A percentile compares a stretch with the other conserved stretches of the same genome.
Conservation (phyloP, 2,329 filamentous ascomycete species). For the Helicocarpus griseus region DNA sequence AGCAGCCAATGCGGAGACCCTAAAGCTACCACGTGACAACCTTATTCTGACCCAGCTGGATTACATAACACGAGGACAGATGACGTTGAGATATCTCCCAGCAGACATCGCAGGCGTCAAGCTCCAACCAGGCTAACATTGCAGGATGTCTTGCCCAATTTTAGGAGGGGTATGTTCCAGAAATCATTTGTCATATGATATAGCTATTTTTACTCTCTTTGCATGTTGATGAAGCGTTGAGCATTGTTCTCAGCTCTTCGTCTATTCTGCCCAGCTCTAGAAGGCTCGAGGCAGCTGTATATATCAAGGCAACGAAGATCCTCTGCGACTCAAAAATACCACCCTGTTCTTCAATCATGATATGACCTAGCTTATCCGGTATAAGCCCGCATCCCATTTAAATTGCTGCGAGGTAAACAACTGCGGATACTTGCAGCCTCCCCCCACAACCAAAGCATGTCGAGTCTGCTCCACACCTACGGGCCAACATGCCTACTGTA, state of each 20-base stretch:
- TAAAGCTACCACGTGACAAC: not conserved
- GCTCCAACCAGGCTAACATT: not conserved
- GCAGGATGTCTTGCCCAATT: not conserved
- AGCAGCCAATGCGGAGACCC: not conserved
- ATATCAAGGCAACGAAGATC: not conserved
- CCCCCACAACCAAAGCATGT: constrained; percentile 20
- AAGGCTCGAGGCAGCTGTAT: not conserved
- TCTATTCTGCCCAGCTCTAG: not conserved
- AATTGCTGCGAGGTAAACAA: not conserved
- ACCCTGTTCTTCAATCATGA: not conserved
- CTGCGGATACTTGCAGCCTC: not conserved
- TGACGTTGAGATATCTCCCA: not conserved
- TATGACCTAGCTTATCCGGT: not conserved
- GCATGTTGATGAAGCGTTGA: not conserved
- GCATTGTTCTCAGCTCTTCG: not conserved
- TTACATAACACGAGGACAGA: not conserved
- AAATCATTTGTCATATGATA: not conserved
- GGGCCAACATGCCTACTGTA: constrained; percentile 47
- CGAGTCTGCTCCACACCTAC: constrained; percentile 46
- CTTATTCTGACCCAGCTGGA: not conserved
- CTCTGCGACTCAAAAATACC: not conserved
- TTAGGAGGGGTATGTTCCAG: not conserved
- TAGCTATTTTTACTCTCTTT: not conserved
- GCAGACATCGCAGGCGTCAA: not conserved
- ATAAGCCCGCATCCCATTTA: not conserved